phyloP scores from a whole-genome alignment of 176 grass and related monocot species.

The Oryza meyeriana region DNA sequence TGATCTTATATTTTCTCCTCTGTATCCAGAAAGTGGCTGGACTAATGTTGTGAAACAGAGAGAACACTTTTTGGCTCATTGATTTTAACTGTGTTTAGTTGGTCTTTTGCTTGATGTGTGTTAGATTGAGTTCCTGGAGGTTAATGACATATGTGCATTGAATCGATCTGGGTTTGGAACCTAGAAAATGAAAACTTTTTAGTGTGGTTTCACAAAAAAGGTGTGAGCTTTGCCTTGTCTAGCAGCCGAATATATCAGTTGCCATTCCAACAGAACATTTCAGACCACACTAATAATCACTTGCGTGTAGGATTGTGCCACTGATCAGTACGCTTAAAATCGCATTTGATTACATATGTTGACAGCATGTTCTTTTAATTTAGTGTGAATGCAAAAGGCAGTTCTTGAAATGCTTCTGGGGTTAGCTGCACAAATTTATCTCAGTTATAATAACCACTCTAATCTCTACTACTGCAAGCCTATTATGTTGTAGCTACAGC shows the following conservation, averaged over 20 bases:
- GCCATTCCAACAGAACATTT: neutral
- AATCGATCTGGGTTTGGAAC: neutral
- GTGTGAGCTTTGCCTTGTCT: neutral
- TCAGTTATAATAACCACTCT: neutral
- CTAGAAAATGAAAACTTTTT: neutral
- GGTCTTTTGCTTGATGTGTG: neutral
- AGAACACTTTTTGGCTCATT: neutral
- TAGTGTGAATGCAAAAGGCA: neutral
- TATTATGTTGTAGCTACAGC: neutral
- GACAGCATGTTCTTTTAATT: neutral
- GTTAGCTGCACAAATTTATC: neutral
- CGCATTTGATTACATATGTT: constrained; percentile 4
- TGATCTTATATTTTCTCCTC: neutral
- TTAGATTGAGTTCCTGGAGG: neutral
- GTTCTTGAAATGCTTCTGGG: neutral
- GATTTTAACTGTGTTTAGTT: constrained; percentile 1
- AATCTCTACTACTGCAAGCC: neutral
- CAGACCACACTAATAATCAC: neutral
- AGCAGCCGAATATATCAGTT: neutral
- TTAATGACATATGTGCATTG: neutral
- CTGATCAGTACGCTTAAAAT: neutral
- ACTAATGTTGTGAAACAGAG: neutral
- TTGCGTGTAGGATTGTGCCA: neutral
- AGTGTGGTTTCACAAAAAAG: neutral
- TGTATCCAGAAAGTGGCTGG: neutral